Evolutionary conservation across 2,329 filamentous ascomycete genomes (phyloP).

Genomic region (Aspergillus pseudoterreus): DNA sequence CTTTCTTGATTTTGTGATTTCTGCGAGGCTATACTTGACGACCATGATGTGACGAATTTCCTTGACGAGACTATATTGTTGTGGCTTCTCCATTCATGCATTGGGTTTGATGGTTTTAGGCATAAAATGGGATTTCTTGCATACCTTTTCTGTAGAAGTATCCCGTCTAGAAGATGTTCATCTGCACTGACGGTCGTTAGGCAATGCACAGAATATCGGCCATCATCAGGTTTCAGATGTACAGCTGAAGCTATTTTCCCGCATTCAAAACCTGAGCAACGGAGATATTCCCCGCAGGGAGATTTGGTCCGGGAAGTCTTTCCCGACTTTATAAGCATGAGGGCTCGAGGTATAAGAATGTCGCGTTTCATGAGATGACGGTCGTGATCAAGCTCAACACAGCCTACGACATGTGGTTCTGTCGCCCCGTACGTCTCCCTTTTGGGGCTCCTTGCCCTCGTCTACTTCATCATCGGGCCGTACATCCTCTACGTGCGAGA

Average conservation of each 20-base stretch:
- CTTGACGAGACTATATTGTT: constrained; percentile 21
- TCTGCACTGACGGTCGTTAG: neutral
- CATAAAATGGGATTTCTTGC: constrained; percentile 4
- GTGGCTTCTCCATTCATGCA: constrained; percentile 15
- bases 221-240: neutral
- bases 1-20: constrained; percentile 15
- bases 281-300: neutral
- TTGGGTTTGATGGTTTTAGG: constrained; percentile 9
- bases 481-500: constrained; percentile 26
- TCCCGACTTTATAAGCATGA: constrained; percentile 7
- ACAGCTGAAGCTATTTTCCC: no score
- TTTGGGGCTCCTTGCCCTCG: constrained; percentile 17
- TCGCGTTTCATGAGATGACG: neutral
- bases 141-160: neutral
- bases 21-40: constrained; percentile 24
- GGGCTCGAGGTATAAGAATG: neutral
- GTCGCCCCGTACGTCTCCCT: constrained; percentile 22
- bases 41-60: constrained; percentile 38
- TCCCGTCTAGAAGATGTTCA: no score
- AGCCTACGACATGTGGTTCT: constrained; percentile 16
- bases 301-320: constrained; percentile 14
- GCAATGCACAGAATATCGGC: neutral
- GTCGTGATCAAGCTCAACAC: neutral
- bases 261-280: no score
- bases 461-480: constrained; percentile 24